These are phyloP conservation scores for Beauveria medogensis DNA, from an alignment of 2,329 filamentous ascomycete genomes.

Conservation along the genomic window DNA sequence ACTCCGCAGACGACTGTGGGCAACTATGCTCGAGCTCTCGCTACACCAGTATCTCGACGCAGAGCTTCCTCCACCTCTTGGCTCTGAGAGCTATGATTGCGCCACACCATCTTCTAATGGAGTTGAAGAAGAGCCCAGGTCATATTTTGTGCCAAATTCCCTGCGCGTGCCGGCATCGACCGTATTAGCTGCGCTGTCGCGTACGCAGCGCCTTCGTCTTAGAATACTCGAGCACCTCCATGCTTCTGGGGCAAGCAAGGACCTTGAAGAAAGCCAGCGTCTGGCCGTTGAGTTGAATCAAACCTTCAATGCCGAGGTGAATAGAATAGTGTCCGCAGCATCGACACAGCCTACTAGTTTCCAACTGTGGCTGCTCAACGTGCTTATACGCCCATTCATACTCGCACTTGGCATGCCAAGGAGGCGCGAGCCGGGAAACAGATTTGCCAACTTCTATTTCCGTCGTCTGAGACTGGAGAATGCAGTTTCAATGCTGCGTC, in stretches of 20 bases:
- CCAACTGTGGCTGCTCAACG: conserved; percentile 13
- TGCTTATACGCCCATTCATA: conserved; percentile 13
- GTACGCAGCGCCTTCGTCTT: conserved; percentile 14
- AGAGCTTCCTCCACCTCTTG: conserved; percentile 35
- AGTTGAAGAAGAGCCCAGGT: background rate
- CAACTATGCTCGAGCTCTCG: conserved; percentile 38
- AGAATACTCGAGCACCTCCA: conserved; percentile 12
- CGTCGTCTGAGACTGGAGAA: background rate
- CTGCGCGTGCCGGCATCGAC: conserved; percentile 26
- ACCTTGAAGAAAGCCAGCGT: background rate
- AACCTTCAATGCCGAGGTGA: background rate
- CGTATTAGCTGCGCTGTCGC: conserved; percentile 10
- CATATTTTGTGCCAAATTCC: background rate
- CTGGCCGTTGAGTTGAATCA: background rate
- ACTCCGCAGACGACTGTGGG: conserved; percentile 40
- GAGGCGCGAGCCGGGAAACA: too few relatives aligned
- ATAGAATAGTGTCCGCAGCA: background rate
- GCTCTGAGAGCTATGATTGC: conserved; percentile 36
- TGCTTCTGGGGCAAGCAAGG: conserved; percentile 9
- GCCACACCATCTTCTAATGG: background rate
- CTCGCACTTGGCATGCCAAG: conserved; percentile 33
- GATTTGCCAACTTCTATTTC: background rate
- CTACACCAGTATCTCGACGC: conserved; percentile 36
- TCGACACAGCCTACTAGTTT: conserved; percentile 6
- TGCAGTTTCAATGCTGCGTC: background rate